Conservation (phyloP, 805 yeast genomes). For the Ogataea glucozyma region DNA sequence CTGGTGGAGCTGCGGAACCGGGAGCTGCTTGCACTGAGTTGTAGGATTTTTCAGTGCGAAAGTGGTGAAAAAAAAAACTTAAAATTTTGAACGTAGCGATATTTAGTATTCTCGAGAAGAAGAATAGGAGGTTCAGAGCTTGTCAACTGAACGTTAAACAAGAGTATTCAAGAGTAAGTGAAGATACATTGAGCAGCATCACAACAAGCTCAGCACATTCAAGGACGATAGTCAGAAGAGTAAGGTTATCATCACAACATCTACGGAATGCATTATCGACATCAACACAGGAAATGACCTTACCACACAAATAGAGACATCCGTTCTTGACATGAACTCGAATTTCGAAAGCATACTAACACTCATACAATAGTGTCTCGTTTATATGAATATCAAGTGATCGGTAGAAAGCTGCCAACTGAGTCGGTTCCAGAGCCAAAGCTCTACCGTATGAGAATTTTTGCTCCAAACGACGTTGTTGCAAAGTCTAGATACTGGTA, state of each 20-base stretch:
- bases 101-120: slow-evolving; percentile 3
- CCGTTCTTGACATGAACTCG: not conserved
- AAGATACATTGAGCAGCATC: slow-evolving; percentile 3
- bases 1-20: slow-evolving; percentile 4
- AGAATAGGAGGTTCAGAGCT: slow-evolving; percentile 2
- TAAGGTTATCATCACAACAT: not conserved
- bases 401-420: slow-evolving; percentile 99
- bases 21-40: slow-evolving; percentile 2
- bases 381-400: slow-evolving; percentile 98
- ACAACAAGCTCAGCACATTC: slow-evolving; percentile 1
- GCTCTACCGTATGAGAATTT: slow-evolving; percentile 99
- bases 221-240: slow-evolving; percentile 2
- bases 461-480: slow-evolving; percentile 98
- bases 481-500: slow-evolving; percentile 99
- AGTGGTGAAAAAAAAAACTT: slow-evolving; percentile 7
- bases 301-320: not conserved
- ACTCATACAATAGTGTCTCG: slow-evolving; percentile 67
- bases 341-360: slow-evolving; percentile 25
- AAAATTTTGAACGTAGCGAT: slow-evolving; percentile 8
- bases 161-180: slow-evolving; percentile 11
- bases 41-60: slow-evolving; percentile 7
- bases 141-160: slow-evolving; percentile 8
- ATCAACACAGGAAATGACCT: no score
- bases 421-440: slow-evolving; percentile 99
- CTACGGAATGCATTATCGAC: not conserved